A percentile compares a stretch with the other conserved stretches of the same genome.
These are phyloP conservation scores for Eutypella sp. DNA, from an alignment of 2,329 filamentous ascomycete genomes.

Conservation along the genomic window DNA sequence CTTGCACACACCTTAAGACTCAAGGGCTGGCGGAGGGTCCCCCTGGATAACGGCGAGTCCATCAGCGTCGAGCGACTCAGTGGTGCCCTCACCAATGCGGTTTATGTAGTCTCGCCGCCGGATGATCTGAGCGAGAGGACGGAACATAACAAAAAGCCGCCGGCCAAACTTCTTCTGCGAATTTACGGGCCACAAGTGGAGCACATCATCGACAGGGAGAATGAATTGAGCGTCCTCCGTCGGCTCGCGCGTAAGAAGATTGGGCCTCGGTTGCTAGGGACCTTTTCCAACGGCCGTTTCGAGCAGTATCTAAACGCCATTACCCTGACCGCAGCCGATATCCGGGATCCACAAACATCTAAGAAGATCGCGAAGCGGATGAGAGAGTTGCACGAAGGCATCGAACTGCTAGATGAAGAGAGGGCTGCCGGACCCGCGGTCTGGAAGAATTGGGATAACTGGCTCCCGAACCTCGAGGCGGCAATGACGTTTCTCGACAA, in stretches of 20 bases:
- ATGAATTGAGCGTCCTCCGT: slow-evolving; percentile 79
- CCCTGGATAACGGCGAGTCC: slow-evolving; percentile 62
- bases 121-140: slow-evolving; percentile 45
- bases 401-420: slow-evolving; percentile 78
- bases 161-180: slow-evolving; percentile 73
- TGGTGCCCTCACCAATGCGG: slow-evolving; percentile 90
- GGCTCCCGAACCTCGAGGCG: slow-evolving; percentile 64
- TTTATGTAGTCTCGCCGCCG: slow-evolving; percentile 89
- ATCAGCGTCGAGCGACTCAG: slow-evolving; percentile 74
- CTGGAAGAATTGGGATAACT: slow-evolving; percentile 93
- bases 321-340: slow-evolving; percentile 69
- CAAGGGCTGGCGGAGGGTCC: slow-evolving; percentile 85
- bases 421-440: slow-evolving; percentile 73
- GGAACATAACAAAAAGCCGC: slow-evolving; percentile 37
- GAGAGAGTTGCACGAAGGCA: slow-evolving; percentile 90
- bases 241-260: slow-evolving; percentile 89
- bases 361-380: slow-evolving; percentile 95
- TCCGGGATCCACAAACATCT: slow-evolving; percentile 78
- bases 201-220: slow-evolving; percentile 89
- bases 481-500: slow-evolving; percentile 53
- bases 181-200: slow-evolving; percentile 95
- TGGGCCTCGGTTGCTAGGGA: slow-evolving; percentile 83
- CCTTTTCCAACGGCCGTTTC: slow-evolving; percentile 90
- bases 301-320: slow-evolving; percentile 89
- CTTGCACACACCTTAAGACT: slow-evolving; percentile 82